A percentile compares a stretch with the other conserved stretches of the same genome.
Conservation (phyloP, 371 early-diverging fungal species). For the Catenaria anguillulae region DNA sequence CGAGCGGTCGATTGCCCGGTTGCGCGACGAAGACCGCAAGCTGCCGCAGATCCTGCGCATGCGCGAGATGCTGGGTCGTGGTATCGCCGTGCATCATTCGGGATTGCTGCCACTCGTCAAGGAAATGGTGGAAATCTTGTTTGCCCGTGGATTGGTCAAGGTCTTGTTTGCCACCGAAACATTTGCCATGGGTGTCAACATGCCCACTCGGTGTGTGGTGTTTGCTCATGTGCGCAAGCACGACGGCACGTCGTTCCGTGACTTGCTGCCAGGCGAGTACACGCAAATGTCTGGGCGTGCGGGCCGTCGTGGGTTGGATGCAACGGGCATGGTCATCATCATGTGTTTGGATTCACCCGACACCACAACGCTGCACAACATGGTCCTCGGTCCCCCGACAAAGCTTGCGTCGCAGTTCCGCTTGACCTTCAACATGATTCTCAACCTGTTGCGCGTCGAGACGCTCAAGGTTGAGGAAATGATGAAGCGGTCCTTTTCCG, state of each 20-base stretch:
- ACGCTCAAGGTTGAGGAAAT: conserved; percentile 95
- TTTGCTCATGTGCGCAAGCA: conserved; percentile 87
- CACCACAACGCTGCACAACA: conserved; percentile 47
- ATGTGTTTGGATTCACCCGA: conserved; percentile 48
- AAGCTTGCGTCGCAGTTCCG: conserved; percentile 94
- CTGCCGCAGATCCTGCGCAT: conserved; percentile 86
- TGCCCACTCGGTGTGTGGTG: conserved; percentile 93
- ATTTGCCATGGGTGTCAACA: conserved; percentile 98
- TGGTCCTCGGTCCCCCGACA: conserved; percentile 78
- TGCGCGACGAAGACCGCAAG: conserved; percentile 63
- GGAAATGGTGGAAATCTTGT: conserved; percentile 96
- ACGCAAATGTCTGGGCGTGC: conserved; percentile 99
- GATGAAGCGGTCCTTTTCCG: conserved; percentile 95
- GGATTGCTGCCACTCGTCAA: conserved; percentile 97
- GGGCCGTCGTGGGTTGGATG: conserved; percentile 94
- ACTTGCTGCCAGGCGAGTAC: conserved; percentile 88
- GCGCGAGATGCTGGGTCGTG: conserved; percentile 67
- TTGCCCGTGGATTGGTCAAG: conserved; percentile 81
- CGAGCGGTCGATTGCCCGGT: conserved; percentile 53
- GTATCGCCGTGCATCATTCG: conserved; percentile 96
- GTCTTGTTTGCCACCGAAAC: conserved; percentile 91
- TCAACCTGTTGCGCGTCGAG: conserved; percentile 93
- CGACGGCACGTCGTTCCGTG: conserved; percentile 72
- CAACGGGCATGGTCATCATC: conserved; percentile 87
- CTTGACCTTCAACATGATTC: conserved; percentile 97